Conservation (phyloP, 228 moss, liverwort and hornwort species). For the Sphagnum fallax region DNA sequence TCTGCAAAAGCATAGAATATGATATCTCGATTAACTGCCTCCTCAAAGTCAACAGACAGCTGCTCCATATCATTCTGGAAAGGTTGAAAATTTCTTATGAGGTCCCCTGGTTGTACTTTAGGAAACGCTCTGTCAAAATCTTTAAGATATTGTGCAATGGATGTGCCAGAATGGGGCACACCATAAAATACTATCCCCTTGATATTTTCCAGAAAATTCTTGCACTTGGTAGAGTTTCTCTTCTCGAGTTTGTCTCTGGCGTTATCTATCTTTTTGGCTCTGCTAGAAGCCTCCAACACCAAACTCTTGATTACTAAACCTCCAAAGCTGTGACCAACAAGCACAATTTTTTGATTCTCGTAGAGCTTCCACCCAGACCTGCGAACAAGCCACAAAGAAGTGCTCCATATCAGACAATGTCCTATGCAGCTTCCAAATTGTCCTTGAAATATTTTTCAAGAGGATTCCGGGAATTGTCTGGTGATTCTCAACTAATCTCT, state of each 20-base stretch:
- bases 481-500: neutral
- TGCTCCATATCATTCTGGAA: too few species aligned
- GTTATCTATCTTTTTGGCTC: too few species aligned
- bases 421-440: neutral
- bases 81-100: too few species aligned
- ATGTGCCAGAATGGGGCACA: slow-evolving; percentile 13
- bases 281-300: slow-evolving; percentile 7
- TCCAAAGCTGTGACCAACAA: slow-evolving; percentile 22
- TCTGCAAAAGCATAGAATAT: neutral
- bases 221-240: neutral
- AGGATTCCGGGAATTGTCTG: neutral
- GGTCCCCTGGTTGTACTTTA: too few species aligned
- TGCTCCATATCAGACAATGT: neutral
- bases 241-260: too few species aligned
- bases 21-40: too few species aligned
- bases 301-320: slow-evolving; percentile 20
- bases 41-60: too few species aligned
- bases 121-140: too few species aligned
- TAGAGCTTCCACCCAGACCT: slow-evolving; percentile 5
- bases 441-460: neutral
- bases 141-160: neutral
- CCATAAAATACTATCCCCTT: slow-evolving; percentile 4
- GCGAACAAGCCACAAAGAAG: neutral
- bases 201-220: slow-evolving; percentile 6
- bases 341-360: neutral